Conservation (phyloP, 805 yeast genomes). For the Cyberlindnera galapagoensis region DNA sequence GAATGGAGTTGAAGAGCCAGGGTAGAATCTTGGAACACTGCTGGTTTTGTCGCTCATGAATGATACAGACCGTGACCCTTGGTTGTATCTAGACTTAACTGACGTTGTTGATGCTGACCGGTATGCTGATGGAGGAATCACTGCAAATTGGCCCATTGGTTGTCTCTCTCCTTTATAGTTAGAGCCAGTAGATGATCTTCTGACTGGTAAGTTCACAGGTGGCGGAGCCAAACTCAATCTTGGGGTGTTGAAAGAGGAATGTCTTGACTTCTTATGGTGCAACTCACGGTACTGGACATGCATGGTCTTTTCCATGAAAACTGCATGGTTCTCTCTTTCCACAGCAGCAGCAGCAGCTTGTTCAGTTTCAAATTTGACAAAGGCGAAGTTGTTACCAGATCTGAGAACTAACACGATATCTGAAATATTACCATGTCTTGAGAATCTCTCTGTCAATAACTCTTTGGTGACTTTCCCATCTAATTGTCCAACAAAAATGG, state of each 20-base stretch:
- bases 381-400: constrained; percentile 56
- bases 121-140: constrained; percentile 1
- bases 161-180: constrained; percentile 8
- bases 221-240: constrained; percentile 68
- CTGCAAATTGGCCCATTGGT: constrained; percentile 15
- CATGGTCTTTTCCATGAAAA: constrained; percentile 65
- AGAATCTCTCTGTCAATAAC: constrained; percentile 52
- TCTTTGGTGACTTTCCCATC: constrained; percentile 47
- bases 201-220: constrained; percentile 57
- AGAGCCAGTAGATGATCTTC: constrained; percentile 31
- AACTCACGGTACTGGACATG: constrained; percentile 80
- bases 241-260: constrained; percentile 24
- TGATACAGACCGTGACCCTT: constrained; percentile 20
- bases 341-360: constrained; percentile 82
- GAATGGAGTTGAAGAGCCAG: constrained; percentile 1
- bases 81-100: constrained; percentile 5
- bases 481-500: constrained; percentile 78
- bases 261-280: constrained; percentile 25
- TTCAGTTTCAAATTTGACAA: constrained; percentile 57
- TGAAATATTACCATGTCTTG: constrained; percentile 57
- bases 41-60: constrained; percentile 12
- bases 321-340: constrained; percentile 77
- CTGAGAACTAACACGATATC: constrained; percentile 50
- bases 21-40: constrained; percentile 6
- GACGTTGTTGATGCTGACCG: constrained; percentile 6